phyloP scores from a whole-genome alignment of 257 asterid genomes.

The Dorcoceras hygrometricum region DNA sequence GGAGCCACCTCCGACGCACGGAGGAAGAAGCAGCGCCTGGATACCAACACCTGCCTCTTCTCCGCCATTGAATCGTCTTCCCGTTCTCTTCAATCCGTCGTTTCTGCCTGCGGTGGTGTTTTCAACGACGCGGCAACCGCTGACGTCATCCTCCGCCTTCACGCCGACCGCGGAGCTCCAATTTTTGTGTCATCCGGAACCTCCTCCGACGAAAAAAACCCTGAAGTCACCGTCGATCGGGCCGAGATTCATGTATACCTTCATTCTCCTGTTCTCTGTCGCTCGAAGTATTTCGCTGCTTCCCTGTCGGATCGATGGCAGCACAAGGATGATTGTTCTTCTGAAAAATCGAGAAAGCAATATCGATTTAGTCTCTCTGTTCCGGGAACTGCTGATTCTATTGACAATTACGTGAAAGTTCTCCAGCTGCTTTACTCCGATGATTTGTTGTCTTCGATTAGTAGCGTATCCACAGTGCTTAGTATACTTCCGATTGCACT shows the following conservation, averaged over 20 bases:
- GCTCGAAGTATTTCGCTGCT: conserved; percentile 60
- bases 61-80: conserved; percentile 22
- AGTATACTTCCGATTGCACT: conserved; percentile 73
- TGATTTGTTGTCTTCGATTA: conserved; percentile 45
- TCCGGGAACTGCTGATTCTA: conserved; percentile 38
- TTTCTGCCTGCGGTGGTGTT: conserved; percentile 28
- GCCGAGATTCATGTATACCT: conserved; percentile 56
- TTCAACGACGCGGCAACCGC: conserved; percentile 62
- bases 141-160: conserved; percentile 64
- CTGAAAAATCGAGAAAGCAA: conserved; percentile 25
- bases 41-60: conserved; percentile 36
- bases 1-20: conserved; percentile 40
- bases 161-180: conserved; percentile 35
- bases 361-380: conserved; percentile 42
- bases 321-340: conserved; percentile 27
- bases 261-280: conserved; percentile 56
- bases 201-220: conserved; percentile 26
- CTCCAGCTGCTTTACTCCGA: conserved; percentile 59
- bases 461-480: conserved; percentile 45
- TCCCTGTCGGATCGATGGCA: conserved; percentile 77
- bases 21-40: conserved; percentile 28
- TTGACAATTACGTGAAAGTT: conserved; percentile 42
- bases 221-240: conserved; percentile 26
- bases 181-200: conserved; percentile 26
- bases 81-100: conserved; percentile 28